Evolutionary conservation across 306 rosid genomes (phyloP), one percentile per base, ranked within the genome.

Genomic region (Vachellia collinsii): DNA sequence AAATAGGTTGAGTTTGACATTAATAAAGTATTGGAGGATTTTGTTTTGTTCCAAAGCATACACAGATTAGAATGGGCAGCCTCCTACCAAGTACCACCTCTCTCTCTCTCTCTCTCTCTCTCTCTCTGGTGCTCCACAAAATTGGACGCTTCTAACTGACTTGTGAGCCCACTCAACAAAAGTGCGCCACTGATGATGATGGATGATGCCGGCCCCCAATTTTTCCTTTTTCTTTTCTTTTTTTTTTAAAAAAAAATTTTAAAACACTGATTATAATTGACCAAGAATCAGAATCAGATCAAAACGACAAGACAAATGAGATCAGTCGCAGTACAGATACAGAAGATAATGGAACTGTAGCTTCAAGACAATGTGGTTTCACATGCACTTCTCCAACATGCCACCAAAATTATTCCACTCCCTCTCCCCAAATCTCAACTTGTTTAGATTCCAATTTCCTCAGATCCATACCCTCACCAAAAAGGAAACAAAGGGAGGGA

Each of bases 111-210:
- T 11, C 3, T 3, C 10, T 62, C 61, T 68, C 70, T 41, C 10
- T 9, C 11, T 11, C 3, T 3, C 10, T 62, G 64, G 81, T 51
- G 22, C 70, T 71, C 76, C 68, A 77, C 46, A 47, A 70, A 59
- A 70, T 81, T 67, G 74, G 83, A 78, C 19, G 53, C 76, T 69
- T 39, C 70, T 44, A 70, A 42, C 75, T 20, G 19, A 20, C 20
- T 16, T 7, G 8, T 14, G 54, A 75, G 11, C 70, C 78, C 84
- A 41, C 77, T 22, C 13, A 54, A 43, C 10, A 43, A 29, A 3
- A 54, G 62, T 20, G 29, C 29, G 38, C 67, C 67, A 25, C 67
- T 25, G 17, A 11, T 61, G 20, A 50, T 29, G 34, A 29, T 29
- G 2, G 51, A 47, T n/a, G 19, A 4, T 4, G 17, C 39, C 67